Evolutionary conservation across 495 filamentous ascomycete species (phyloP), one percentile per base, ranked within the genome.

Genomic region (Xylaria bambusicola): DNA sequence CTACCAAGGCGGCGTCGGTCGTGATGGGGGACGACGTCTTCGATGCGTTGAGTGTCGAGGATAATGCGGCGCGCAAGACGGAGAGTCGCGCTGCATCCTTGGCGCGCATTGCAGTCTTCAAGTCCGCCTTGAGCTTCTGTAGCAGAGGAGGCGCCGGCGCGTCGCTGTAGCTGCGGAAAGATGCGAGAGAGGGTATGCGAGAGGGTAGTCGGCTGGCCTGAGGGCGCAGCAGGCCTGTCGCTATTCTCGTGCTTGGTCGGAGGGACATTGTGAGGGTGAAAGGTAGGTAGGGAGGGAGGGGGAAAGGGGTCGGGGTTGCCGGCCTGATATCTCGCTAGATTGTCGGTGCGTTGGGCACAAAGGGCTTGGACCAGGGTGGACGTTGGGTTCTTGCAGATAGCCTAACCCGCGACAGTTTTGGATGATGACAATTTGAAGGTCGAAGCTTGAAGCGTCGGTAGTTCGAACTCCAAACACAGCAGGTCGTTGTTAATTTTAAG

Each of bases 71-170:
- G 55, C 83, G 81, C 46, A 86, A 72, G 13, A 84, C 84, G 46
- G 73, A 64, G 18, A 86, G 77, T 18, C 81, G 74, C 24, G 75
- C 71, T 45, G 79, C 71, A 62, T 84, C 82, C 69, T 86, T 87
- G 42, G 71, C 73, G 40, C 78, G 77, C 84, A 87, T 84, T 46
- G 84, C 82, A 35, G 74, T 68, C 69, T 87, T 87, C 52, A 87
- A 71, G 60, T 87, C 84, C 45, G 69, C 71, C 52, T 83, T 85
- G 56, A 79, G 61, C 63, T 70, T 81, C 44, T 70, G 61, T 18
- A 78, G 68, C 5, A 79, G 69, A 7, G 75, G 73, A 31, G 76
- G 73, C 2, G 74, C 61, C 1, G 73, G 44, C 6, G 53, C 73
- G 60, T 70, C 69, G 26, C 75, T 77, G 68, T 77, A 80, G 48